A percentile compares a stretch with the other conserved stretches of the same genome.
Conservation (phyloP, 2,329 filamentous ascomycete species). For the Fusarium sororula region DNA sequence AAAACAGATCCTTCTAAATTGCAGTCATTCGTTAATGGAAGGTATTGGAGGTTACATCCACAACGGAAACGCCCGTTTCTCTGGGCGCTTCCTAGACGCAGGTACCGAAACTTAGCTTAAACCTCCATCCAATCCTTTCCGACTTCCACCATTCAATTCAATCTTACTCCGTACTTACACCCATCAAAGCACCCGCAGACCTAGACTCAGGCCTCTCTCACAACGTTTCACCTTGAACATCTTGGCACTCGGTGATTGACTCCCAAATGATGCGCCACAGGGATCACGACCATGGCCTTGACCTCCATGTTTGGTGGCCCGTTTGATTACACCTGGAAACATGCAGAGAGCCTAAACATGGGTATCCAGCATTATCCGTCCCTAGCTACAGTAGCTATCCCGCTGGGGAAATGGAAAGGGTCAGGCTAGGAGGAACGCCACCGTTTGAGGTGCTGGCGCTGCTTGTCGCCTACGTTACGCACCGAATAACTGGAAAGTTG, state of each 20-base stretch:
- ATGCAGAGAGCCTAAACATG: background rate
- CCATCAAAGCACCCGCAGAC: background rate
- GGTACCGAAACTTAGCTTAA: conserved; percentile 19
- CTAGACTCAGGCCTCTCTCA: background rate
- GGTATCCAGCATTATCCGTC: background rate
- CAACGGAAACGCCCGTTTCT: conserved; percentile 18
- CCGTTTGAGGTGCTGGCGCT: conserved; percentile 32
- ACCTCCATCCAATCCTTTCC: background rate
- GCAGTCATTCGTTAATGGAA: background rate
- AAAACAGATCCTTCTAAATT: background rate
- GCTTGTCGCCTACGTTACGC: conserved; percentile 17
- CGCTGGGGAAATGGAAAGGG: conserved; percentile 18
- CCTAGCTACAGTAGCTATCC: background rate
- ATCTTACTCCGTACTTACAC: conserved; percentile 6
- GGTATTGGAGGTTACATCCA: background rate
- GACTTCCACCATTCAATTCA: conserved; percentile 4
- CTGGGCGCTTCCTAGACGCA: conserved; percentile 23
- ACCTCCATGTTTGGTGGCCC: conserved; percentile 8
- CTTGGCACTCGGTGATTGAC: conserved; percentile 24
- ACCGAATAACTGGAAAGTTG: conserved; percentile 1
- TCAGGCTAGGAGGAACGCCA: conserved; percentile 30
- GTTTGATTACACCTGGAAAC: conserved; percentile 19
- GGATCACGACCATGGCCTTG: conserved; percentile 13
- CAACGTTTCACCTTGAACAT: conserved; percentile 30
- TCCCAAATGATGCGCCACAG: conserved; percentile 25